These are phyloP conservation scores for Eucalyptus pauciflora DNA, from an alignment of 345 rosid species.

Conservation along the genomic window DNA sequence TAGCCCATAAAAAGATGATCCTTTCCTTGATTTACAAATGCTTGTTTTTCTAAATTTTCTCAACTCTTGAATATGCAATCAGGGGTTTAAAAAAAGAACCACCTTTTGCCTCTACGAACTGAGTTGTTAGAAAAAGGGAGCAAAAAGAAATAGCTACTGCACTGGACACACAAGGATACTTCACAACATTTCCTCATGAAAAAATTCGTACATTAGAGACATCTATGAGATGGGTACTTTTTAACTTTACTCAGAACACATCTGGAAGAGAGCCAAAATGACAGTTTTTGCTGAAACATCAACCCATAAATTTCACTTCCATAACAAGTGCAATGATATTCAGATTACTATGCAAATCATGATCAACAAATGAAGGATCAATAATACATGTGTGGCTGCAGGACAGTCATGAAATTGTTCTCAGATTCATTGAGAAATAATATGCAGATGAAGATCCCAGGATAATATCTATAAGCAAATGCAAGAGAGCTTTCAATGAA, in stretches of 20 bases:
- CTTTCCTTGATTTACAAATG: not conserved
- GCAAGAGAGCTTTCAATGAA: not conserved
- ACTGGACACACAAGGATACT: not conserved
- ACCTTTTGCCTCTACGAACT: not conserved
- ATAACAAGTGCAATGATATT: not conserved
- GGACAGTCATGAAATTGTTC: not conserved
- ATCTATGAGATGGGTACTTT: not conserved
- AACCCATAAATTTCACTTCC: not conserved
- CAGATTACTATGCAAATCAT: not conserved
- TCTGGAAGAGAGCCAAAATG: not conserved
- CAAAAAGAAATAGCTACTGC: not conserved
- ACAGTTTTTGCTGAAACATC: not conserved
- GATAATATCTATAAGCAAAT: not conserved
- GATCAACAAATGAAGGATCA: not conserved
- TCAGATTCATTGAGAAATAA: not conserved
- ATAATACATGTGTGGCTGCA: not conserved
- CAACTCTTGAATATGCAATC: not conserved
- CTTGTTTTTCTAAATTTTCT: not conserved
- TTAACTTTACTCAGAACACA: not conserved
- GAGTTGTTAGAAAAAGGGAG: not conserved
- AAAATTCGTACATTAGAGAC: not conserved
- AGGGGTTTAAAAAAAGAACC: not conserved
- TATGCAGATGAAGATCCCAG: not conserved
- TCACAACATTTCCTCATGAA: not conserved
- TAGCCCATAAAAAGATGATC: not conserved